Conservation (phyloP, 140 eudicot species). For the Anethum foeniculum region DNA sequence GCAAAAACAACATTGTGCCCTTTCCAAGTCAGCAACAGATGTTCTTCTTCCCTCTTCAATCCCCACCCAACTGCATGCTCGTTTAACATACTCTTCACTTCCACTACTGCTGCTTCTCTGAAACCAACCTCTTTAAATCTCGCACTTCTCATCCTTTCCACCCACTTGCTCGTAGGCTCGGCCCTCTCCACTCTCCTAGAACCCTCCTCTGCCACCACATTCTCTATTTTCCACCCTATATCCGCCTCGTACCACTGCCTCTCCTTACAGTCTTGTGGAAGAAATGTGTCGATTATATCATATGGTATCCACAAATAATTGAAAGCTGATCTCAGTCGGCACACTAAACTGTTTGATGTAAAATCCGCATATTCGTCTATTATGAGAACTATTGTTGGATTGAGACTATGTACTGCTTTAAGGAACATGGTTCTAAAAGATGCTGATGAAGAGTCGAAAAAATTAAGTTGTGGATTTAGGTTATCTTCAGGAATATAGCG, state of each 20-base stretch:
- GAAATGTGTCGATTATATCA: conserved; percentile 78
- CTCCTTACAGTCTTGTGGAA: conserved; percentile 67
- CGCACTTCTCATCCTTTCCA: conserved; percentile 63
- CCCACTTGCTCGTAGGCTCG: conserved; percentile 69
- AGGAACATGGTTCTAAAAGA: conserved; percentile 51
- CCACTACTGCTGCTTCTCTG: conserved; percentile 57
- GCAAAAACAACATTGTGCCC: conserved; percentile 98
- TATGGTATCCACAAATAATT: conserved; percentile 86
- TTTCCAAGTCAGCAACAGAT: conserved; percentile 94
- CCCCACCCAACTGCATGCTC: conserved; percentile 99
- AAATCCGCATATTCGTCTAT: conserved; percentile 94
- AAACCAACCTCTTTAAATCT: conserved; percentile 49
- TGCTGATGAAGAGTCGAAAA: conserved; percentile 12
- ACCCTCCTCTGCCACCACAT: conserved; percentile 79
- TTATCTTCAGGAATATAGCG: conserved; percentile 77
- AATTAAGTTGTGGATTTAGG: conserved; percentile 19
- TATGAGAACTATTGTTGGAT: conserved; percentile 57
- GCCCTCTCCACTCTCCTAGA: conserved; percentile 63
- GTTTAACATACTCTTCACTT: conserved; percentile 80
- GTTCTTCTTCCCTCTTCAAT: conserved; percentile 84
- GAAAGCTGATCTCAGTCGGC: conserved; percentile 71
- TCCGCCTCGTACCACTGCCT: conserved; percentile 91
- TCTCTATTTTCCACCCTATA: conserved; percentile 81
- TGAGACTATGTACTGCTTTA: conserved; percentile 45
- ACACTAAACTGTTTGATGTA: conserved; percentile 53